Evolutionary conservation across 106 monocot species (phyloP).

Genomic region (Dioscorea zingiberensis): DNA sequence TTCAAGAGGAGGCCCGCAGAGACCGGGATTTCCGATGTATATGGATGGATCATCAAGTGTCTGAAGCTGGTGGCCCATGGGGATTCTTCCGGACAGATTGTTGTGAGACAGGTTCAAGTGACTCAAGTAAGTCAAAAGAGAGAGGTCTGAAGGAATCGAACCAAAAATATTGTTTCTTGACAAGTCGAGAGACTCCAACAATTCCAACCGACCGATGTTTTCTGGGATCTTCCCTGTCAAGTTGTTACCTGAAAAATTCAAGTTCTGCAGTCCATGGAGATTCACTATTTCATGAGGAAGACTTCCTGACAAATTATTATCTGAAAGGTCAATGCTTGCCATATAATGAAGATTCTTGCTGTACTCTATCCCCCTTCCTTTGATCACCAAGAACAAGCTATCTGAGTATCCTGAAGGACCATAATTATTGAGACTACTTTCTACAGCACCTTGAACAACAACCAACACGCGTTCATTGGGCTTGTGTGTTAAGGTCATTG

Average conservation of each 20-base stretch:
- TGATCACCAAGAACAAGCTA: background rate
- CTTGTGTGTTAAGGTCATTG: background rate
- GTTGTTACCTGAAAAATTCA: background rate
- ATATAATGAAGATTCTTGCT: background rate
- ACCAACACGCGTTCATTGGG: background rate
- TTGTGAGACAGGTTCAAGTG: background rate
- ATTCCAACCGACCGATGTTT: background rate
- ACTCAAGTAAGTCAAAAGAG: background rate
- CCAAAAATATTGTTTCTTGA: background rate
- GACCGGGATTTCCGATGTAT: background rate
- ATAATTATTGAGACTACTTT: background rate
- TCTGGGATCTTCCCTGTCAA: background rate
- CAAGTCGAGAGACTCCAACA: background rate
- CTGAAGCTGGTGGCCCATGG: background rate
- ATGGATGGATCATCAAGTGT: too few species aligned
- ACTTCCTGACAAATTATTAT: background rate
- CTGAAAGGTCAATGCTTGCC: background rate
- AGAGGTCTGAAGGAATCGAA: background rate
- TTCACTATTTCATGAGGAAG: background rate
- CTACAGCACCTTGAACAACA: background rate
- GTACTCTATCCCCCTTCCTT: background rate
- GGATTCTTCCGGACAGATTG: background rate
- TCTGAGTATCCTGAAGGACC: background rate
- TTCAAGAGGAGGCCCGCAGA: background rate
- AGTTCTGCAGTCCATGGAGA: background rate